A percentile compares a stretch with the other conserved stretches of the same genome.
Conservation (phyloP, 352 stramenopile genomes). For the Phytopythium boreale region DNA sequence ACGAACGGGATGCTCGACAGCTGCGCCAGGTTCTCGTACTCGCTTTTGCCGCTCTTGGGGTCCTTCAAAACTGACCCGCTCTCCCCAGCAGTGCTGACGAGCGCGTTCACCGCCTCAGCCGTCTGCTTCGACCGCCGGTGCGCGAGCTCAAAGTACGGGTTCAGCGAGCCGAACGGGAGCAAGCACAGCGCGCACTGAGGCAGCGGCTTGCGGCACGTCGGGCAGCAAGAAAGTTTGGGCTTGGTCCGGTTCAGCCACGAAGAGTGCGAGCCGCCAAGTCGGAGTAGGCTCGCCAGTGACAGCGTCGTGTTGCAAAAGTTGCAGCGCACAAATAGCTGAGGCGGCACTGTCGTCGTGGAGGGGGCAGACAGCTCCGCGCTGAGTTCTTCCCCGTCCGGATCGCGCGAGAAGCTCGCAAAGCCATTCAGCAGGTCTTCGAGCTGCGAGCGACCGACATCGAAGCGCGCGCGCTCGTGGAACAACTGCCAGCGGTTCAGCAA, state of each 20-base stretch:
- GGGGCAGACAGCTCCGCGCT: slow-evolving; percentile 40
- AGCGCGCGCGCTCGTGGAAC: slow-evolving; percentile 90
- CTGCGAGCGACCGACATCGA: slow-evolving; percentile 91
- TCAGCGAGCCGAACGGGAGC: slow-evolving; percentile 91
- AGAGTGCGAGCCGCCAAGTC: slow-evolving; percentile 87
- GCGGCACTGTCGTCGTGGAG: slow-evolving; percentile 53
- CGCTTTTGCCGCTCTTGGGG: slow-evolving; percentile 39
- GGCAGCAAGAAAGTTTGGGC: slow-evolving; percentile 89
- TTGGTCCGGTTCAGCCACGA: slow-evolving; percentile 88
- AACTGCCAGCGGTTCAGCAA: slow-evolving; percentile 94
- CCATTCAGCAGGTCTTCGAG: slow-evolving; percentile 84
- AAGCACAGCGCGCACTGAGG: slow-evolving; percentile 93
- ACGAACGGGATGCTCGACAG: slow-evolving; percentile 93
- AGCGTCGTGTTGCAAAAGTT: slow-evolving; percentile 93
- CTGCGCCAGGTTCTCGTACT: slow-evolving; percentile 86
- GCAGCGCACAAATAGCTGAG: slow-evolving; percentile 93
- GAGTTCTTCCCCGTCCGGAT: slow-evolving; percentile 43
- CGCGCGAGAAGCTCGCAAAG: slow-evolving; percentile 55
- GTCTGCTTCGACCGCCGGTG: slow-evolving; percentile 69
- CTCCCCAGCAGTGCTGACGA: slow-evolving; percentile 30
- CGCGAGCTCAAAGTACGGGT: slow-evolving; percentile 95
- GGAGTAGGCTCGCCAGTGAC: slow-evolving; percentile 85
- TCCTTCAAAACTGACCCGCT: slow-evolving; percentile 48
- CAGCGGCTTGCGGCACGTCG: slow-evolving; percentile 91
- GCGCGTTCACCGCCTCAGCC: slow-evolving; percentile 40